Conservation (phyloP, 768 basidiomycete genomes). For the Suillus luteus region DNA sequence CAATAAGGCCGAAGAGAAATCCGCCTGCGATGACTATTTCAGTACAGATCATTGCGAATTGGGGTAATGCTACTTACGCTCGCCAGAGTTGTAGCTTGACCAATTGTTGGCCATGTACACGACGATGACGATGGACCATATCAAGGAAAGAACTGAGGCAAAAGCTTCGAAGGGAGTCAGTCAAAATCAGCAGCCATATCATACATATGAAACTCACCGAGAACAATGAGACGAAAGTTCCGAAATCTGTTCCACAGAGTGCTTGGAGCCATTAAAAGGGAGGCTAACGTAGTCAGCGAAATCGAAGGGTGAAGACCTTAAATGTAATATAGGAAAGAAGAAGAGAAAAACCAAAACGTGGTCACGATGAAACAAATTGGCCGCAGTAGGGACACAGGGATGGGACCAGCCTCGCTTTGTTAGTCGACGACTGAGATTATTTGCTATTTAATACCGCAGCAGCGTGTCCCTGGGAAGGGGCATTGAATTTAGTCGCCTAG, state of each 20-base stretch:
- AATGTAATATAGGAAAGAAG: slow-evolving; percentile 8
- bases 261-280: slow-evolving; percentile 23
- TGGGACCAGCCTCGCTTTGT: slow-evolving; percentile 11
- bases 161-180: slow-evolving; percentile 26
- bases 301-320: slow-evolving; percentile 5
- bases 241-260: slow-evolving; percentile 37
- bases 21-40: slow-evolving; percentile 29
- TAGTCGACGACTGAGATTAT: neutral
- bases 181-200: neutral
- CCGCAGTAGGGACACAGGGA: slow-evolving; percentile 13
- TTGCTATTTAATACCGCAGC: slow-evolving; percentile 5
- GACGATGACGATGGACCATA: slow-evolving; percentile 35
- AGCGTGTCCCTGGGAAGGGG: neutral
- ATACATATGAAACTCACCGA: slow-evolving; percentile 31
- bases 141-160: slow-evolving; percentile 35
- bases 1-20: slow-evolving; percentile 34
- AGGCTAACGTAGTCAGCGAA: slow-evolving; percentile 14
- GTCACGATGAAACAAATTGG: slow-evolving; percentile 13
- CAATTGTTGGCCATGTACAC: slow-evolving; percentile 39
- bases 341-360: neutral
- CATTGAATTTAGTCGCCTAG: slow-evolving; percentile 10
- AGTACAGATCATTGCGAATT: slow-evolving; percentile 2
- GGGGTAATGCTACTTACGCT: slow-evolving; percentile 31
- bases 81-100: slow-evolving; percentile 32
- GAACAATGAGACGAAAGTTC: slow-evolving; percentile 34